Conservation (phyloP, 73 alveolate species). For the Durusdinium trenchii region DNA sequence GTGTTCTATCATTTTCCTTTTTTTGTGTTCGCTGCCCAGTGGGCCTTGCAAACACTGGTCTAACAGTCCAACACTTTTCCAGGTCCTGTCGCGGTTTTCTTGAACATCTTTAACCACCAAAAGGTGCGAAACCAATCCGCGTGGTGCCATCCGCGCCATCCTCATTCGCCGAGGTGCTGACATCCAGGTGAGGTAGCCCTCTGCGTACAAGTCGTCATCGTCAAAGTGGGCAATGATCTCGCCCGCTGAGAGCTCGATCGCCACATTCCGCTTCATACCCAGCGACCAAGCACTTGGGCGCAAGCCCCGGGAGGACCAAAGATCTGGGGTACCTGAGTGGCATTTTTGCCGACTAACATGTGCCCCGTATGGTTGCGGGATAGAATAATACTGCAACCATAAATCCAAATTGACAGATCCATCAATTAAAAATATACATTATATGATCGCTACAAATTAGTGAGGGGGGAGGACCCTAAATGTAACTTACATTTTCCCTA, state of each 20-base stretch:
- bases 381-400: too few relatives aligned
- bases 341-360: too few relatives aligned
- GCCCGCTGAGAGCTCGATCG: constrained; percentile 45
- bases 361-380: too few relatives aligned
- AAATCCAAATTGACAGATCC: too few relatives aligned
- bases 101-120: not conserved
- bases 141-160: not conserved
- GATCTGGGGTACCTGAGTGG: constrained; percentile 20
- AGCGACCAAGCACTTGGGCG: constrained; percentile 42
- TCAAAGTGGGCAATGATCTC: constrained; percentile 90
- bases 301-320: not conserved
- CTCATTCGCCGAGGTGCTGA: constrained; percentile 9
- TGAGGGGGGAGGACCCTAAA: too few relatives aligned
- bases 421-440: too few relatives aligned
- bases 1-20: too few relatives aligned
- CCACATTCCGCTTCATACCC: constrained; percentile 81
- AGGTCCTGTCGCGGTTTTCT: not conserved
- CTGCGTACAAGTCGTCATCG: constrained; percentile 79
- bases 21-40: too few relatives aligned
- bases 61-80: not conserved
- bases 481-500: too few relatives aligned
- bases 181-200: constrained; percentile 58
- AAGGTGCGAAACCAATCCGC: too few relatives aligned
- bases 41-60: too few relatives aligned
- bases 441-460: too few relatives aligned